Base-by-base conservation (phyloP, 352 stramenopile species). In the Phytophthora colocasiae region DNA sequence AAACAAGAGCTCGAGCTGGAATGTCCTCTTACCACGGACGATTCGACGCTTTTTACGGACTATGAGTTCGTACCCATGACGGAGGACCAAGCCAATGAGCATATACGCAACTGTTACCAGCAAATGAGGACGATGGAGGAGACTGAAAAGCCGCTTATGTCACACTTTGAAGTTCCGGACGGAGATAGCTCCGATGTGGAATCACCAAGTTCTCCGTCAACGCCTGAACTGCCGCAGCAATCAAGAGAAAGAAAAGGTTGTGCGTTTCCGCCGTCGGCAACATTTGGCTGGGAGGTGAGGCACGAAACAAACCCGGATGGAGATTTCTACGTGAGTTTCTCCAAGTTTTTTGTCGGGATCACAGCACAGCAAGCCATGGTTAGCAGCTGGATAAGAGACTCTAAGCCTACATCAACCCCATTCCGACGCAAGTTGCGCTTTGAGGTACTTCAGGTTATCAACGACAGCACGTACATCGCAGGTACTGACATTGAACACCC, bases 71-170 rank as follows among this genome's bases (percentile, higher is more conserved):
- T 71, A 24, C 74, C 78, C 0, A 84, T 91, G 63, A 87, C 82
- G 6, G 76, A 89, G 32, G 63, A 75, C 39, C 68, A 87, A 51
- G 73, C 78, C 7, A 83, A 85, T 41, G 80, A 78, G 14, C 51
- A 78, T 39, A 85, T 89, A 50, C 81, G 77, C 27, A 72, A 59
- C 12, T 89, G 81, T 62, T 90, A 87, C 56, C 65, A 86, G 43
- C 69, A 80, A 69, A 85, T 89, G 53, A 58, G 76, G 9, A 69
- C 72, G 19, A 75, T 88, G 40, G 79, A 89, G 54, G 60, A 79
- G 53, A 70, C 73, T n/a, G 71, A 66, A 12, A 80, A 78, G 50
- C 74, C 77, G 6, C 64, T 83, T 17, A 61, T 76, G 3, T 64
- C 73, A 6, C 57, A 46, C 7, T 65, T 62, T 19, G 65, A 75